A percentile compares a stretch with the other conserved stretches of the same genome.
These are phyloP conservation scores for Beauveria rudraprayagi DNA, from an alignment of 2,329 filamentous ascomycete species.

Conservation along the genomic window DNA sequence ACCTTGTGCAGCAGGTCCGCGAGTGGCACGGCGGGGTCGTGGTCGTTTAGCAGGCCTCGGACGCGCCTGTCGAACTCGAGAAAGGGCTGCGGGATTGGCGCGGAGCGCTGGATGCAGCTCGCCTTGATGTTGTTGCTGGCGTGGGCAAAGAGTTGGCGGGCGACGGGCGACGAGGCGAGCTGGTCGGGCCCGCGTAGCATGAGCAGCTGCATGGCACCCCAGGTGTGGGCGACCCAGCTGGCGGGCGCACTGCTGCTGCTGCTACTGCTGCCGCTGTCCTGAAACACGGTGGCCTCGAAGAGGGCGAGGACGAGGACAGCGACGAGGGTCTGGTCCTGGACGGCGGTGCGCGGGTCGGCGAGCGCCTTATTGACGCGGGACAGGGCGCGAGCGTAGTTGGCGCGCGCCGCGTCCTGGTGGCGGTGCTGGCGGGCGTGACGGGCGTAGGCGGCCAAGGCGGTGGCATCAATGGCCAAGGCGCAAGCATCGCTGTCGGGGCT, in stretches of 20 bases:
- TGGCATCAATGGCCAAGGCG: slow-evolving; percentile 17
- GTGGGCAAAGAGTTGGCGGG: slow-evolving; percentile 18
- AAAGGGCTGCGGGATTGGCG: slow-evolving; percentile 16
- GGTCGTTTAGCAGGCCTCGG: slow-evolving; percentile 10
- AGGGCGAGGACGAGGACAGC: slow-evolving; percentile 21
- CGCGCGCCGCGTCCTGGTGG: slow-evolving; percentile 16
- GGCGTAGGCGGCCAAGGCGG: slow-evolving; percentile 19
- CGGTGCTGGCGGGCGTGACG: slow-evolving; percentile 10
- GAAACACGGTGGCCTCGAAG: slow-evolving; percentile 21
- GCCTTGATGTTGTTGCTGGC: slow-evolving; percentile 21
- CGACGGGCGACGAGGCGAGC: slow-evolving; percentile 15
- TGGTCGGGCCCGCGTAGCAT: slow-evolving; percentile 18
- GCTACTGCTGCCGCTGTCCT: neutral
- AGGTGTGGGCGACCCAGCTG: slow-evolving; percentile 20
- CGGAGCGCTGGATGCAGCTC: slow-evolving; percentile 18
- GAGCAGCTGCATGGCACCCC: slow-evolving; percentile 20
- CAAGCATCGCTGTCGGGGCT: slow-evolving; percentile 14
- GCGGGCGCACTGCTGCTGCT: slow-evolving; percentile 14
- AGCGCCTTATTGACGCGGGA: slow-evolving; percentile 15
- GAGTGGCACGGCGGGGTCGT: slow-evolving; percentile 10
- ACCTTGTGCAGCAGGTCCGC: slow-evolving; percentile 11
- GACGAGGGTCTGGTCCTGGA: slow-evolving; percentile 19
- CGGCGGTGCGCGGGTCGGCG: slow-evolving; percentile 13
- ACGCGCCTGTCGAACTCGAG: slow-evolving; percentile 14
- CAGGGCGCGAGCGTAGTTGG: slow-evolving; percentile 17